These are phyloP conservation scores for Ulota crispa DNA, from an alignment of 225 moss, liverwort and hornwort genomes.

Conservation along the genomic window DNA sequence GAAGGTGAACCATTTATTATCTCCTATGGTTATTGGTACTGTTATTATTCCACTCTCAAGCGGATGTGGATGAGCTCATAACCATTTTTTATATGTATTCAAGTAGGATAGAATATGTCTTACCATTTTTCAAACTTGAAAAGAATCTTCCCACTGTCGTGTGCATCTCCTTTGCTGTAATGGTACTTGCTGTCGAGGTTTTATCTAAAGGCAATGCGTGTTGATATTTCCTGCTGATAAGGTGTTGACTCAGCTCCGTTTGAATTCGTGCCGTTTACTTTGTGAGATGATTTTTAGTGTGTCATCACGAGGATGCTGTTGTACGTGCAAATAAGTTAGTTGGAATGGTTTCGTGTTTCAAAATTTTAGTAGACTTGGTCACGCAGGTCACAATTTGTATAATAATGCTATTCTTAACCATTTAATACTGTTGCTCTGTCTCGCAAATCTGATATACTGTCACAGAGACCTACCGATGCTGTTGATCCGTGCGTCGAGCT, in stretches of 20 bases:
- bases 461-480: background rate
- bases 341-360: background rate
- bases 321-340: background rate
- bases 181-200: background rate
- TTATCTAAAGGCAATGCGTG: background rate
- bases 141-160: background rate
- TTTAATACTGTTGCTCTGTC: background rate
- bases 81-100: slow-evolving; percentile 4
- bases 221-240: background rate
- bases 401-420: too few species aligned
- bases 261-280: background rate
- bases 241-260: background rate
- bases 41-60: slow-evolving; percentile 16
- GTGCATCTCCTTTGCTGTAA: background rate
- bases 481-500: background rate
- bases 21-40: slow-evolving; percentile 33
- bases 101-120: slow-evolving; percentile 22
- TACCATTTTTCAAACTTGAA: slow-evolving; percentile 14
- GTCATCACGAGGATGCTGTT: background rate
- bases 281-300: background rate
- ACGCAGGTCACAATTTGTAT: background rate
- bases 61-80: slow-evolving; percentile 28
- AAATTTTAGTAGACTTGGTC: background rate
- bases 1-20: slow-evolving; percentile 43
- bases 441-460: slow-evolving; percentile 26